Evolutionary conservation across 176 grass and related monocot species (phyloP), one percentile per base, ranked within the genome.

Genomic region (Rhynchospora breviuscula): DNA sequence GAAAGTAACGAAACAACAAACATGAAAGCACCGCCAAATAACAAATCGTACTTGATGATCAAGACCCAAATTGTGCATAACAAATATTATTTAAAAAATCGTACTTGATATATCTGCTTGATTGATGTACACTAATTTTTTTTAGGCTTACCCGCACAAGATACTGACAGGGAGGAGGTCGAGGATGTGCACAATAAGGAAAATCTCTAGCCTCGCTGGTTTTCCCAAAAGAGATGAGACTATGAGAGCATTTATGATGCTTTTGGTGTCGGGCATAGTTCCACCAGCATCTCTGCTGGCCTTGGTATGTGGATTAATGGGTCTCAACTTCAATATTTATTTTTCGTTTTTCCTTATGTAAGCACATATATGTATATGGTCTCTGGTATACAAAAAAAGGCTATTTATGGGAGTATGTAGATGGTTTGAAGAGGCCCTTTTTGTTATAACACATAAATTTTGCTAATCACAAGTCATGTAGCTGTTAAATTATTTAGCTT

Each of bases 181-280:
- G 2, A 89, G 84, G 78, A 99, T 99, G 96, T 84, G 93, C 77
- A 99, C 93, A 0, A 89, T 99, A 57, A 87, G 96, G 0, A 88
- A 99, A 59, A 95, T 93, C 31, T 95, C 93, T 10, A 93, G 96
- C 1, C 96, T 99, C 0, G 96, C 96, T 4, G 93, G 96, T 0
- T 99, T 99, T 47, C 96, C 96, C 10, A 95, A 99, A 79, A 90
- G 96, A 80, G 96, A 99, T 44, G 96, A 99, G 88, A 95, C n/a
- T n/a, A 99, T 43, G 96, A 98, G 88, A 95, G 93, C 83, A 18
- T 85, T n/a, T 90, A 99, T 77, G 96, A 99, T 81, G 91, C 96
- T 15, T 99, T 99, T 77, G 96, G 96, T 10, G 93, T 80, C 0
- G 96, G 96, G 0, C 96, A 99, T 69, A 99, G 96, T 78, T 99